Evolutionary conservation across 2,329 filamentous ascomycete genomes (phyloP).

Genomic region (Sporothrix euskadiensis): DNA sequence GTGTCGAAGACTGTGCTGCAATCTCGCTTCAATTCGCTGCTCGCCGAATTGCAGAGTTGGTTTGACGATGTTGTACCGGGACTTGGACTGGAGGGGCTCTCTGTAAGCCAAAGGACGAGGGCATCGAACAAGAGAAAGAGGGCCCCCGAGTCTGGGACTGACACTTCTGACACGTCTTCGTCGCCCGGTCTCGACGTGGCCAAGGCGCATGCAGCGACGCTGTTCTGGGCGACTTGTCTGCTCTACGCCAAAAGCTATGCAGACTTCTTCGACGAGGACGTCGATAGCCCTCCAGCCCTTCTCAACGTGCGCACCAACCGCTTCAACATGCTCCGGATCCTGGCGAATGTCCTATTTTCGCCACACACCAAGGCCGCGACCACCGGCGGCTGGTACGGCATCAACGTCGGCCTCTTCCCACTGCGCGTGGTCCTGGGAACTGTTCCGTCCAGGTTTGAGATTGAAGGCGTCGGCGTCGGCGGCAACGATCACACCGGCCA

Average conservation of each 20-base stretch:
- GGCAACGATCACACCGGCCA: not conserved
- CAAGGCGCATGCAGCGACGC: constrained; percentile 10
- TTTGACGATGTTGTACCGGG: not conserved
- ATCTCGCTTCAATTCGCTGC: not conserved
- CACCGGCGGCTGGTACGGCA: constrained; percentile 7
- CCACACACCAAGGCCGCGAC: not conserved
- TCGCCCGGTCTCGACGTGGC: not conserved
- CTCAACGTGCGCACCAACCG: constrained; percentile 17
- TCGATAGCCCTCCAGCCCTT: not conserved
- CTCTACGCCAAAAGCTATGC: not conserved
- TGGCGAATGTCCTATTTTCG: constrained; percentile 5
- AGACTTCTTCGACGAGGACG: not conserved
- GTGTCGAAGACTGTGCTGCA: not conserved
- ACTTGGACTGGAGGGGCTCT: constrained; percentile 4
- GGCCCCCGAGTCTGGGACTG: not conserved
- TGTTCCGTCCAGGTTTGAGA: not conserved
- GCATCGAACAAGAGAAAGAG: not conserved
- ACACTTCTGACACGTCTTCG: not conserved
- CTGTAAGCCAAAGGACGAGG: not conserved
- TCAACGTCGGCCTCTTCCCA: constrained; percentile 26
- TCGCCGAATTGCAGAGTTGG: not conserved
- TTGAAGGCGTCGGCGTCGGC: not conserved
- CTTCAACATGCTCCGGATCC: constrained; percentile 14
- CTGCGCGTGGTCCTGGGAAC: constrained; percentile 13
- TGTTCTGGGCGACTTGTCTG: constrained; percentile 20